phyloP scores from a whole-genome alignment of 2,329 filamentous ascomycete species.

The Knufia fluminis region DNA sequence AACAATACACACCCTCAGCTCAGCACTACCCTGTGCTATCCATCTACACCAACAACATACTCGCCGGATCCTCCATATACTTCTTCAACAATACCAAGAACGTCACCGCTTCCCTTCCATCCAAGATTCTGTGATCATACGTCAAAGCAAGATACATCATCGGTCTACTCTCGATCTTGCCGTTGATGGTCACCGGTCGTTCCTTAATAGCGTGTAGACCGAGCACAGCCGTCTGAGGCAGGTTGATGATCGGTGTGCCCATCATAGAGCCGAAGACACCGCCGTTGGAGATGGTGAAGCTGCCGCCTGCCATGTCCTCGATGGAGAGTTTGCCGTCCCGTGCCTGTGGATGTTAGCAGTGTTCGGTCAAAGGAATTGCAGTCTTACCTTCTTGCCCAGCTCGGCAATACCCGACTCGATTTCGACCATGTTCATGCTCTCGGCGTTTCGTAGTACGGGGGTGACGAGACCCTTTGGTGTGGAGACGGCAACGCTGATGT shows the following conservation, averaged over 20 bases:
- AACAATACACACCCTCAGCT: background rate
- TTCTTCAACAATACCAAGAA: constrained; percentile 97
- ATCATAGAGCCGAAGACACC: constrained; percentile 95
- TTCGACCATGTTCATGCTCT: constrained; percentile 74
- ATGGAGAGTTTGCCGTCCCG: constrained; percentile 95
- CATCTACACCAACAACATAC: constrained; percentile 56
- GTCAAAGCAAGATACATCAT: constrained; percentile 99
- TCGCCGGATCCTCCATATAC: constrained; percentile 87
- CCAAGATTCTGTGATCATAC: constrained; percentile 91
- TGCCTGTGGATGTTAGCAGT: constrained; percentile 47
- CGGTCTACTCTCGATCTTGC: constrained; percentile 88
- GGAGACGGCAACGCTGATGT: constrained; percentile 92
- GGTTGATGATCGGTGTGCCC: constrained; percentile 97
- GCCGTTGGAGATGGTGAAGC: constrained; percentile 94
- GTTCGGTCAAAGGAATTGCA: background rate
- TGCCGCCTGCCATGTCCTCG: constrained; percentile 97
- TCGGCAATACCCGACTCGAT: constrained; percentile 91
- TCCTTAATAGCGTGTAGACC: constrained; percentile 97
- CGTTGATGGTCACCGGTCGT: constrained; percentile 76
- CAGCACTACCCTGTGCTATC: background rate
- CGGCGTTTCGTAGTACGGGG: constrained; percentile 87
- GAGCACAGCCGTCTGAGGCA: constrained; percentile 53
- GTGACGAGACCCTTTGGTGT: constrained; percentile 97
- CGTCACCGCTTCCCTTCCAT: constrained; percentile 89
- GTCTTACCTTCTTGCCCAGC: constrained; percentile 77